Evolutionary conservation across 1,284 basidiomycete genomes (phyloP), one percentile per base, ranked within the genome.

Genomic region (Ustilago loliicola): DNA sequence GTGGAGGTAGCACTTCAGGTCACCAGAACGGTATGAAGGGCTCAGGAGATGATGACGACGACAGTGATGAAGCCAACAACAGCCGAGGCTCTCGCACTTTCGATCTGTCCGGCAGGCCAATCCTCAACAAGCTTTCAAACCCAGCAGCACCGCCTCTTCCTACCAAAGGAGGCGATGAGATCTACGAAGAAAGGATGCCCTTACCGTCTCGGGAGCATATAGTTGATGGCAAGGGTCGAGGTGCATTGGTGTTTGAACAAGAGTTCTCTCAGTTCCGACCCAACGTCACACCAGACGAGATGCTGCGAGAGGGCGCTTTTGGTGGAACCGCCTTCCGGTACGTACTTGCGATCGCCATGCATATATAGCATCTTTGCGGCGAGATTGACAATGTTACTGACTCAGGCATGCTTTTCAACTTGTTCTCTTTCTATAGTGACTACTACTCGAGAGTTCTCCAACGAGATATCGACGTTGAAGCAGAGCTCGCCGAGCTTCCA

Each of bases 271-370:
- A 75, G 32, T 89, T 89, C 72, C 86, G 81, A 36, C 88, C 88
- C 10, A 88, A 89, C 72, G 60, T 89, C 23, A 88, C 88, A 1
- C 88, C 88, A 0, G 85, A 87, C 52, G 88, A 89, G 77, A 87
- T 89, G 81, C 86, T 88, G 30, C 65, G 74, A 11, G 86, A 86
- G 0, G 88, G 88, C 3, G 87, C 87, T 8, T 88, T 88, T 62
- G 88, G 87, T 1, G 88, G 88, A 2, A 87, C 81, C 1, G 87
- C 87, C 60, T 89, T 88, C 70, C 80, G 83, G 86, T 87, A 45
- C 67, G 71, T 64, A 42, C 38, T 21, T 48, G 10, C 29, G 13
- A 57, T 23, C 42, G 29, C 29, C 34, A 11, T 38, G 36, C 15
- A 38, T 11, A 7, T 38, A 8, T 11, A 38, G 36, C 15, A 15